Percentiles rank a stretch among this genome's conserved stretches.
Evolutionary conservation across 2,329 filamentous ascomycete species (phyloP).

Genomic region (Pseudogymnoascus sp.): DNA sequence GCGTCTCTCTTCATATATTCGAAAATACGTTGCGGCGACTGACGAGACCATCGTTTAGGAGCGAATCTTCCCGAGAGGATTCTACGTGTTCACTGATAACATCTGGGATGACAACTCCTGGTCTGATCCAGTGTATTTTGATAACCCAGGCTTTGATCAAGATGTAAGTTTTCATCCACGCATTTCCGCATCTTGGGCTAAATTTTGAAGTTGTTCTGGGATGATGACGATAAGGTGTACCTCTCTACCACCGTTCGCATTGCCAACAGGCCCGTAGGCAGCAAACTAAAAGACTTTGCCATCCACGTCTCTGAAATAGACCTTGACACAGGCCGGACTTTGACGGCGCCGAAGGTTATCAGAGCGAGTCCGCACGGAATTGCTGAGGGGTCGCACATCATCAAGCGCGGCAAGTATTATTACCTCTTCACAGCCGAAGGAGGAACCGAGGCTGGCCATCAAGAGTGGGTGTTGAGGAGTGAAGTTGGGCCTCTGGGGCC

Average conservation of each 20-base stretch:
- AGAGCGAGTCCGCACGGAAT: slow-evolving; percentile 32
- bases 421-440: slow-evolving; percentile 30
- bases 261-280: slow-evolving; percentile 27
- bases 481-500: slow-evolving; percentile 35
- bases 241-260: slow-evolving; percentile 32
- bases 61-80: slow-evolving; percentile 18
- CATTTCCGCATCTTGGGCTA: not conserved
- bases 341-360: slow-evolving; percentile 30
- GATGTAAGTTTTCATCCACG: slow-evolving; percentile 34
- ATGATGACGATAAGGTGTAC: slow-evolving; percentile 41
- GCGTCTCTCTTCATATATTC: slow-evolving; percentile 29
- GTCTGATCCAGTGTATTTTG: slow-evolving; percentile 46
- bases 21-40: not conserved
- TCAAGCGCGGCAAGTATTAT: slow-evolving; percentile 29
- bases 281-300: slow-evolving; percentile 42
- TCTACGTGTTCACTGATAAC: slow-evolving; percentile 43
- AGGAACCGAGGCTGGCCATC: slow-evolving; percentile 36
- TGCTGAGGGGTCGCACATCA: slow-evolving; percentile 36
- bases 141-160: slow-evolving; percentile 45
- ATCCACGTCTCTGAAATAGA: slow-evolving; percentile 40
- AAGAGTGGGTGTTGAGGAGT: slow-evolving; percentile 43
- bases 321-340: slow-evolving; percentile 33
- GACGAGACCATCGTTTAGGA: not conserved
- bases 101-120: slow-evolving; percentile 36
- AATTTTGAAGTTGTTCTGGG: slow-evolving; percentile 35